These are phyloP conservation scores for Scopulariopsis brevicaulis DNA, from an alignment of 2,329 filamentous ascomycete species.

Conservation along the genomic window DNA sequence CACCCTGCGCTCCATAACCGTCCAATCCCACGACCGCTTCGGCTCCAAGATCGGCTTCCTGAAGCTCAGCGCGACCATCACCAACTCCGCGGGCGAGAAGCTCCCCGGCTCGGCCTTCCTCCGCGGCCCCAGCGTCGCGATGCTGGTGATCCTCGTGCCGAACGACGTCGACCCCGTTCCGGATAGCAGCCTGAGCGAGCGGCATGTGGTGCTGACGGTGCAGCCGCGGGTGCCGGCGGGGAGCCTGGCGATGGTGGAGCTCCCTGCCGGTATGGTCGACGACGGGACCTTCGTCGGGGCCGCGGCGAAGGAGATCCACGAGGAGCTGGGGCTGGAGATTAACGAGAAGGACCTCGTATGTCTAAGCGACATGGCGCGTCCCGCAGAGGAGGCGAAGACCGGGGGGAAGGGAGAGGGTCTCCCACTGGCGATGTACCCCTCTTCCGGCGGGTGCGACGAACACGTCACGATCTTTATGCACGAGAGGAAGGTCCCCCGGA, in stretches of 20 bases:
- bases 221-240: slow-evolving; percentile 46
- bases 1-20: slow-evolving; percentile 31
- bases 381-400: slow-evolving; percentile 12
- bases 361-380: slow-evolving; percentile 37
- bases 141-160: slow-evolving; percentile 45
- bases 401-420: slow-evolving; percentile 20
- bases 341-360: slow-evolving; percentile 31
- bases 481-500: slow-evolving; percentile 37
- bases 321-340: slow-evolving; percentile 47
- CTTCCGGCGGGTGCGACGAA: slow-evolving; percentile 49
- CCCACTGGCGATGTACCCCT: slow-evolving; percentile 42
- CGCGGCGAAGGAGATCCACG: slow-evolving; percentile 48
- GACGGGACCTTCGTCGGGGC: slow-evolving; percentile 42
- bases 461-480: slow-evolving; percentile 46
- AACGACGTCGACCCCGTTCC: slow-evolving; percentile 25
- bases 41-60: slow-evolving; percentile 41
- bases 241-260: slow-evolving; percentile 40
- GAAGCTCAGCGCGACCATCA: slow-evolving; percentile 37
- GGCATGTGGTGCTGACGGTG: slow-evolving; percentile 46
- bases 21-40: slow-evolving; percentile 45
- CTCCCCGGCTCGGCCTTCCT: slow-evolving; percentile 45
- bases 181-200: slow-evolving; percentile 25
- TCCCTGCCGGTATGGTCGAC: slow-evolving; percentile 50
- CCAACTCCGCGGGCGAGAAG: slow-evolving; percentile 32
- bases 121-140: slow-evolving; percentile 47